Evolutionary conservation across 2,329 filamentous ascomycete species (phyloP), one percentile per base, ranked within the genome.

Genomic region (Exophiala viscosa): DNA sequence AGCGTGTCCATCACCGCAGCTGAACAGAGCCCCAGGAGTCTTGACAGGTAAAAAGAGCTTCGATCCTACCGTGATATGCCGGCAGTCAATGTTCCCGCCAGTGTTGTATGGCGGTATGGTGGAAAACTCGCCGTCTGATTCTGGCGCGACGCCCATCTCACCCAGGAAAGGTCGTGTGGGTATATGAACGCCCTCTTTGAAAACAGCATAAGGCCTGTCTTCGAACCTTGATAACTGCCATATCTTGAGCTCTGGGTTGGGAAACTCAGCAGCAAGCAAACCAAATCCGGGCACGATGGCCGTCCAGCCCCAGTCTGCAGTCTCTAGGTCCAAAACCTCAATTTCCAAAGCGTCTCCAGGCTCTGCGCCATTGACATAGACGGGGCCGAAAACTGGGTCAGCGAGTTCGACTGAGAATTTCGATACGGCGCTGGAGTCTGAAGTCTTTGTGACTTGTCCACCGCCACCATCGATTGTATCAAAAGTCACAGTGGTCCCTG

Each of bases 81-180:
- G 74, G 55, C 76, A 79, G 62, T 81, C 78, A 43, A 81, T 71
- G 60, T 81, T 81, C n/a, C 78, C 78, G 43, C 78, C 78, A 3
- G 72, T 75, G 20, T 73, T 69, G 44, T 74, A 74, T 1, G 78
- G 77, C 18, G 77, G 77, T 14, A 81, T 76, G 3, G 74, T 79
- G 20, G 69, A 70, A 46, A 77, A 71, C 41, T 77, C 72, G 20
- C 72, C 75, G 17, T 70, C 66, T 9, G 64, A 67, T 8, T 68
- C 71, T 0, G 73, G 77, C 0, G 78, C 77, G 4, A 81, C 66
- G 31, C 77, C 78, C 56, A 80, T 74, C 28, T 78, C 71, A 15
- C 78, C 78, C 8, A 80, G 67, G 62, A 80, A 81, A 0, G 78
- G 78, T 17, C 71, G 67, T 9, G 78, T 66, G 1, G 77, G 76